phyloP scores from a whole-genome alignment of 2,329 filamentous ascomycete species.

The Colletotrichum horii region DNA sequence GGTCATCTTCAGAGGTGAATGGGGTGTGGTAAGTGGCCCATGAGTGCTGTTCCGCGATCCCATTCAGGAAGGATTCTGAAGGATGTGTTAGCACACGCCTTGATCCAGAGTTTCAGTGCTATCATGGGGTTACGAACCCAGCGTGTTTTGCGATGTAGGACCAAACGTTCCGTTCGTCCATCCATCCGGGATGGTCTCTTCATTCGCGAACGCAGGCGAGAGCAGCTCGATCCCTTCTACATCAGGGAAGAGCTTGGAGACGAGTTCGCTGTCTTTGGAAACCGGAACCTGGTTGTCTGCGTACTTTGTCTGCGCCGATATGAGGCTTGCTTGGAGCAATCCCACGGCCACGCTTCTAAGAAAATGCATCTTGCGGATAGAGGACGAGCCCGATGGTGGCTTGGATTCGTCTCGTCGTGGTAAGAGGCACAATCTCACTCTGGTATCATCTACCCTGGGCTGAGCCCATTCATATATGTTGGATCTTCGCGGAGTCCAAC shows the following conservation, averaged over 20 bases:
- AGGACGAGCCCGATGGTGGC: accelerated
- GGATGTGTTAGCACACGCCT: not conserved
- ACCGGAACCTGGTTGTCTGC: not conserved
- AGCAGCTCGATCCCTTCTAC: constrained; percentile 22
- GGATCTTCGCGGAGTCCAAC: too few relatives aligned
- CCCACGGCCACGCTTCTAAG: not conserved
- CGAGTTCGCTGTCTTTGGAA: not conserved
- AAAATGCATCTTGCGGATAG: not conserved
- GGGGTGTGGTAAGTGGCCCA: constrained; percentile 25
- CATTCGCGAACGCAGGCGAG: constrained; percentile 29
- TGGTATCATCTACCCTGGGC: too few relatives aligned
- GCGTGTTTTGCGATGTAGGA: constrained; percentile 25
- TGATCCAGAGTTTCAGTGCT: not conserved
- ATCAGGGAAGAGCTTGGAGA: not conserved
- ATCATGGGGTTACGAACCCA: not conserved
- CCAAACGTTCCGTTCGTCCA: constrained; percentile 31
- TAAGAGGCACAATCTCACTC: too few relatives aligned
- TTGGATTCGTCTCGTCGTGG: not conserved
- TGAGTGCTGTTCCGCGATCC: constrained; percentile 20
- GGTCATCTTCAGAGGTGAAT: constrained; percentile 26
- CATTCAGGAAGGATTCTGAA: constrained; percentile 22
- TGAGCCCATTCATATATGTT: too few relatives aligned
- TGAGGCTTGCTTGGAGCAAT: not conserved
- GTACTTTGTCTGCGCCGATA: not conserved
- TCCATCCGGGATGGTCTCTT: constrained; percentile 22